A percentile compares a stretch with the other conserved stretches of the same genome.
phyloP scores from a whole-genome alignment of 306 rosid genomes.

The Ziziphus jujuba region DNA sequence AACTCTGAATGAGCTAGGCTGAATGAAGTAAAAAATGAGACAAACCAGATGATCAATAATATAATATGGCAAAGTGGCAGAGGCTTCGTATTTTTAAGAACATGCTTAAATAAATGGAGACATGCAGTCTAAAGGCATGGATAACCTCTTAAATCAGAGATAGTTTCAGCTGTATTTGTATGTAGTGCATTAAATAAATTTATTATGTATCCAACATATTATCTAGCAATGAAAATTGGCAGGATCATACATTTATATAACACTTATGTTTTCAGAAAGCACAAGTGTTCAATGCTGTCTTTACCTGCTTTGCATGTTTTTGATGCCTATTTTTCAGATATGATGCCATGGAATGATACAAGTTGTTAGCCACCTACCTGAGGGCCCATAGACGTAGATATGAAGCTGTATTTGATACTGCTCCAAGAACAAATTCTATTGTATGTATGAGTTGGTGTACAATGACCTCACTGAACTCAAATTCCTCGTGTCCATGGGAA shows the following conservation, averaged over 20 bases:
- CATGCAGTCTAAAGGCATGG: too few species aligned
- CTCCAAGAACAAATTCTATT: conserved; percentile 86
- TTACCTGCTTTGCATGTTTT: not conserved
- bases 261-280: too few species aligned
- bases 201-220: too few species aligned
- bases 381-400: conserved; percentile 91
- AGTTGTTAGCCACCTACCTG: conserved; percentile 41
- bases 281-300: too few species aligned
- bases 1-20: conserved; percentile 86
- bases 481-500: conserved; percentile 46
- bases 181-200: too few species aligned
- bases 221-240: too few species aligned
- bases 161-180: too few species aligned
- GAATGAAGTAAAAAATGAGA: conserved; percentile 26
- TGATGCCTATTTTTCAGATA: not conserved
- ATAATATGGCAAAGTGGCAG: not conserved
- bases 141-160: too few species aligned
- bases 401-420: conserved; percentile 88
- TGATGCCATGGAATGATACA: not conserved
- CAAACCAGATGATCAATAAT: conserved; percentile 11
- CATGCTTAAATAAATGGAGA: not conserved
- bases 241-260: too few species aligned
- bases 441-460: conserved; percentile 90
- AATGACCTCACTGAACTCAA: conserved; percentile 73
- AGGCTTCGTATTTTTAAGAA: not conserved